Evolutionary conservation across 202 grass and related monocot genomes (phyloP).

Genomic region (Alloteropsis angusta): DNA sequence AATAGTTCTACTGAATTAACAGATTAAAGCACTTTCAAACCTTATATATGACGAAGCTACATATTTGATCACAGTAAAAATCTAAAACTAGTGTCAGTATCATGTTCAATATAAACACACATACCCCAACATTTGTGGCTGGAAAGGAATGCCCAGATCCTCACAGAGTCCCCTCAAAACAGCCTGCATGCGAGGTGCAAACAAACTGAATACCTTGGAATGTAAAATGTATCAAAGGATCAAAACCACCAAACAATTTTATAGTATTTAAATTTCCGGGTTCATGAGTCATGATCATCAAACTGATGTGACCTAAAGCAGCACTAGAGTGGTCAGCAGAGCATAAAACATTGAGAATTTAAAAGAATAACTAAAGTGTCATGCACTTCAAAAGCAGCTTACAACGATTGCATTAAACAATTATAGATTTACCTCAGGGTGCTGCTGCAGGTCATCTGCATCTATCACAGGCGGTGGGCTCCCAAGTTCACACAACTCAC

Average conservation of each 20-base stretch:
- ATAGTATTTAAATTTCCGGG: constrained; percentile 4
- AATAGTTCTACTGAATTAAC: constrained; percentile 16
- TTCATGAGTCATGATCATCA: not conserved
- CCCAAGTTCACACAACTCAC: constrained; percentile 66
- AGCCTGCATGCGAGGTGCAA: constrained; percentile 36
- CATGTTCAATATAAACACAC: not conserved
- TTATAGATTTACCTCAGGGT: constrained; percentile 65
- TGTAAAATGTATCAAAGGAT: not conserved
- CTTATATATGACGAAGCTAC: not conserved
- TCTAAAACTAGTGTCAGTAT: not conserved
- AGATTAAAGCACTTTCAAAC: not conserved
- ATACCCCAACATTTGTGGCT: constrained; percentile 84
- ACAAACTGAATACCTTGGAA: constrained; percentile 15
- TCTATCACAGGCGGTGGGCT: constrained; percentile 80
- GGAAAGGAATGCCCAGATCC: constrained; percentile 82
- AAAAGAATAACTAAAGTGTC: not conserved
- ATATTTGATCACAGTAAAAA: not conserved
- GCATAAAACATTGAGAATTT: constrained; percentile 6
- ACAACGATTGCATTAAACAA: not conserved
- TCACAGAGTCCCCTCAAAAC: constrained; percentile 72
- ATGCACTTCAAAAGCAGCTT: constrained; percentile 15
- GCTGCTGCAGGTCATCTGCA: constrained; percentile 73
- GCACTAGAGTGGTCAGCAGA: not conserved
- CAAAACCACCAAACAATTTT: constrained; percentile 4
- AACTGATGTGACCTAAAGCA: not conserved